Base-by-base conservation (phyloP, 2,329 filamentous ascomycete genomes). In the Penicillium olsonii region DNA sequence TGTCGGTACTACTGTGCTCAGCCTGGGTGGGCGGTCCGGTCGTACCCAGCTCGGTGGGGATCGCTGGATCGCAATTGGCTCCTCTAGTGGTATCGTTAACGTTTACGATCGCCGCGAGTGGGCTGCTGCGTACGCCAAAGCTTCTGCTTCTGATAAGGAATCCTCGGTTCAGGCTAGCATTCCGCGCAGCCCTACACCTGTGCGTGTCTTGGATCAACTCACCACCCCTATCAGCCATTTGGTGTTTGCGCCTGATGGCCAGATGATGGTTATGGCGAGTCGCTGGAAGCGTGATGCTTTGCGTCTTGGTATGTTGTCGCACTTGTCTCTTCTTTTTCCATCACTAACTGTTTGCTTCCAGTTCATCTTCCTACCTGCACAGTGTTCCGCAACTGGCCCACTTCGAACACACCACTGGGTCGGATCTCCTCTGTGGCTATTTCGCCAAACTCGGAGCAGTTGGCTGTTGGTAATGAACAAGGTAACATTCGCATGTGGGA, bases 371-470 rank as follows among this genome's bases (percentile, higher is more conserved):
- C 92, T 0, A 92, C 84, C 60, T 96, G 91, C 70, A 96, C 91
- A 1, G 90, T 97, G 17, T 99, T 94, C 78, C 85, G 87, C 64
- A 99, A 99, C 72, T 99, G 94, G 94, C 94, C 94, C 19, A 99
- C 92, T 45, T 83, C 85, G 56, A 86, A 88, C 68, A 99, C 94
- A 48, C 91, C 92, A 1, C 73, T 99, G 53, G 94, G 94, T 0
- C 81, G 90, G 51, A 85, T 97, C 57, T 88, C 89, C 2, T 79
- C 84, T 1, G 82, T 91, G 52, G 85, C 88, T 3, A 87, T 90
- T 67, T 81, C 81, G 17, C 78, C 75, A 5, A 77, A 79, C 54
- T 87, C 84, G 53, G 81, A 87, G 61, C 69, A 92, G 62, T 68
- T 99, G 57, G 90, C 90, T 10, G 88, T 97, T 44, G 92, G 85